Conservation (phyloP, 129 eudicot genomes). For the Saussurea involucrata region DNA sequence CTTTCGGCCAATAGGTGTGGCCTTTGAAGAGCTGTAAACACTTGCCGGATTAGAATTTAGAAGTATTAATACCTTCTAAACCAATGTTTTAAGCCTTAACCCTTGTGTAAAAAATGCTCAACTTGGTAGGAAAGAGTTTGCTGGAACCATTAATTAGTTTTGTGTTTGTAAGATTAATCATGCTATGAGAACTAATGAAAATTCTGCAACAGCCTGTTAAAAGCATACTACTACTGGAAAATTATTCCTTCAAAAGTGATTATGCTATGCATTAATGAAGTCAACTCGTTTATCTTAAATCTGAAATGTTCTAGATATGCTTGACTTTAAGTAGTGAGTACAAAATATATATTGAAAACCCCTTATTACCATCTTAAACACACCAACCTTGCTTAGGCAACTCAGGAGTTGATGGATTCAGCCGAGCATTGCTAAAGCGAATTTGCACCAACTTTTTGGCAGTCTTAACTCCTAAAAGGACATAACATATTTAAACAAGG, state of each 20-base stretch:
- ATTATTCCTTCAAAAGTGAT: not conserved
- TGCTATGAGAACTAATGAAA: not conserved
- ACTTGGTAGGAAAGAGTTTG: constrained; percentile 6
- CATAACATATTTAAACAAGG: not conserved
- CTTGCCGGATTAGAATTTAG: not conserved
- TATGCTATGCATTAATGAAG: not conserved
- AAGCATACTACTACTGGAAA: not conserved
- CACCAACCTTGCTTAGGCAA: not conserved
- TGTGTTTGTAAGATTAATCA: constrained; percentile 2
- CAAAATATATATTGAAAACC: not conserved
- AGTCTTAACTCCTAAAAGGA: not conserved
- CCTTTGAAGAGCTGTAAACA: not conserved
- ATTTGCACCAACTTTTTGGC: not conserved
- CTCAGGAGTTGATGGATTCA: constrained; percentile 4
- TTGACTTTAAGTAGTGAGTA: not conserved
- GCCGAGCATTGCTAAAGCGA: not conserved
- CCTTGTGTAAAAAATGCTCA: not conserved
- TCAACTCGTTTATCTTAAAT: constrained; percentile 3
- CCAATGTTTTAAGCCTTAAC: not conserved
- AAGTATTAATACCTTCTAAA: not conserved
- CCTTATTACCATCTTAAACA: not conserved
- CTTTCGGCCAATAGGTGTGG: not conserved
- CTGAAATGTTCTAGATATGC: not conserved
- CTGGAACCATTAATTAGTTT: not conserved
- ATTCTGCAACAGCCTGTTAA: not conserved